Evolutionary conservation across 176 grass and related monocot genomes (phyloP), one percentile per base, ranked within the genome.

Genomic region (Poa annua): DNA sequence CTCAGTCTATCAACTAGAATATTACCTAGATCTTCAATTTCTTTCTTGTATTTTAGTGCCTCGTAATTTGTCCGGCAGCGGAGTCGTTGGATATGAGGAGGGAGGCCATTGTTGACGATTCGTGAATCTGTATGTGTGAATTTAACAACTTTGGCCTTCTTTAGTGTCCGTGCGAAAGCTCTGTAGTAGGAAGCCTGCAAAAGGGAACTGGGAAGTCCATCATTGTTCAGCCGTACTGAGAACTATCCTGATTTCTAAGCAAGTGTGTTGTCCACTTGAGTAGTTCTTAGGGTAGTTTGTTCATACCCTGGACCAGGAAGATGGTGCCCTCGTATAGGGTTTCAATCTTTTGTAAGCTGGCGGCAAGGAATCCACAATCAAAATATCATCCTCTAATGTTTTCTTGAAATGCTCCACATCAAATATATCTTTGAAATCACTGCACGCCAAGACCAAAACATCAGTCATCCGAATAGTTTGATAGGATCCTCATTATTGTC

Each of bases 381-480:
- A 54, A 55, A 97, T 91, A 75, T 97, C 94, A 81, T 93, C 74
- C 51, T 87, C 86, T 72, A 97, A 72, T 83, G 85, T 90, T 85
- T 91, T 64, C 75, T 85, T 93, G 79, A 97, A 97, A 74, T 97
- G 86, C 60, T 93, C 77, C 81, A 97, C 65, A 70, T 97, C 88
- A 77, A 97, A 97, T 91, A 98, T 98, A 78, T 98, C 89, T 85
- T 91, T 85, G 74, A 98, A 98, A 60, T 95, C 91, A 88, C 96
- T 98, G 65, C 60, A 94, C 35, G 4, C 74, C 14, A 69, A 12
- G 8, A 74, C 42, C 7, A 77, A 72, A 74, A 87, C 48, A 75
- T 89, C 80, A 81, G 74, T 77, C n/a, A 83, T 33, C 49, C 13
- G 21, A 67, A 26, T 69, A 79, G 53, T 32, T 19, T 63, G 9